Conservation (phyloP, 768 basidiomycete species). For the Amanita fuliginea region DNA sequence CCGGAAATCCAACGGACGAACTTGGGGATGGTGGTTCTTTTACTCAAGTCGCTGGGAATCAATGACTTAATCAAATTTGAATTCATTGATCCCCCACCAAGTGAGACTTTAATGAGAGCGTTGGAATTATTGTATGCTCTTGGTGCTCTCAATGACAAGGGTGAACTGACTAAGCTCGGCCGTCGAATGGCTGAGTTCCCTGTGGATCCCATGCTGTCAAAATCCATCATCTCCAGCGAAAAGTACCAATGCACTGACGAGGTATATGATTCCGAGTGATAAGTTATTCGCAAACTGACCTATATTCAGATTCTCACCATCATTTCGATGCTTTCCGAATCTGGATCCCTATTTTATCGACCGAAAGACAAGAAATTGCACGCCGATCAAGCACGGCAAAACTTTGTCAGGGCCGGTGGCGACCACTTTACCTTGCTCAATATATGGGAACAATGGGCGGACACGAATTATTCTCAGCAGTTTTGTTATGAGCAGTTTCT, state of each 20-base stretch:
- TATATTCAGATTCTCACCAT: conserved; percentile 75
- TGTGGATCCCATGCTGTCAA: conserved; percentile 95
- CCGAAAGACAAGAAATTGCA: conserved; percentile 98
- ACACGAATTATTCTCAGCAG: conserved; percentile 93
- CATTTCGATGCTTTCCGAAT: conserved; percentile 95
- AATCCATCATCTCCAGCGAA: conserved; percentile 93
- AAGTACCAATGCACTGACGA: conserved; percentile 93
- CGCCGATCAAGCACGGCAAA: conserved; percentile 95
- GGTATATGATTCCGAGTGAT: conserved; percentile 30
- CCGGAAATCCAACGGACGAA: conserved; percentile 99
- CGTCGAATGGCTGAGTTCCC: conserved; percentile 98
- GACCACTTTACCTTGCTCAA: conserved; percentile 98
- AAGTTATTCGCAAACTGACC: background rate
- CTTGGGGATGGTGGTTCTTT: conserved; percentile 86
- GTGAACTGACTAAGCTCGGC: conserved; percentile 95
- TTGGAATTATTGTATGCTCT: conserved; percentile 91
- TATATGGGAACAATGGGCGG: conserved; percentile 99
- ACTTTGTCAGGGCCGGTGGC: conserved; percentile 91
- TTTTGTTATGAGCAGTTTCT: conserved; percentile 95
- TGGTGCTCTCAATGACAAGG: conserved; percentile 91
- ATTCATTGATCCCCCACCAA: conserved; percentile 96
- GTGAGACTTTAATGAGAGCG: conserved; percentile 93
- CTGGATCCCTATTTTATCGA: conserved; percentile 87
- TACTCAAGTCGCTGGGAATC: conserved; percentile 95
- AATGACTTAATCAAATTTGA: conserved; percentile 98